Evolutionary conservation across 2,329 filamentous ascomycete genomes (phyloP).

Genomic region (Xylaria arbuscula): DNA sequence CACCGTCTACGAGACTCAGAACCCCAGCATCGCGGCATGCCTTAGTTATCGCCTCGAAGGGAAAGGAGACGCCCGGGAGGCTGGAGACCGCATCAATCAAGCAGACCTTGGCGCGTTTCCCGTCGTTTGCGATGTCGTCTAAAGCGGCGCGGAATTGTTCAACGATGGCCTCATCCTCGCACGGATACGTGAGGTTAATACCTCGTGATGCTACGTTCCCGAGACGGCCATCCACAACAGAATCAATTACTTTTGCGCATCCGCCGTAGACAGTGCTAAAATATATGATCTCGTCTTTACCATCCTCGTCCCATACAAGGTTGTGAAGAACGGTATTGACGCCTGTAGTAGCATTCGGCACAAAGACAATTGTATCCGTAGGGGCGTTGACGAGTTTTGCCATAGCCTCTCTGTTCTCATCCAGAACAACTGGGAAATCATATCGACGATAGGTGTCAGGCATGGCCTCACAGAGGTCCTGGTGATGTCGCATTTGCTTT

Average conservation of each 20-base stretch:
- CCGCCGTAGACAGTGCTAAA: slow-evolving; percentile 84
- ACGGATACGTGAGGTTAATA: slow-evolving; percentile 74
- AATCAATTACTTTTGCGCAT: slow-evolving; percentile 79
- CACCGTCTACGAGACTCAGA: slow-evolving; percentile 82
- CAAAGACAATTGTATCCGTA: slow-evolving; percentile 75
- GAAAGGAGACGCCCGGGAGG: slow-evolving; percentile 81
- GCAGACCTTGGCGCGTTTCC: slow-evolving; percentile 73
- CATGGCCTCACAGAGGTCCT: slow-evolving; percentile 72
- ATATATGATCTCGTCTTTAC: slow-evolving; percentile 81
- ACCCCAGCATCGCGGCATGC: slow-evolving; percentile 75
- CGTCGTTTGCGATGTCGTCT: slow-evolving; percentile 59
- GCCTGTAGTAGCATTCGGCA: slow-evolving; percentile 82
- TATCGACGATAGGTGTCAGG: slow-evolving; percentile 84
- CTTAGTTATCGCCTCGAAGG: slow-evolving; percentile 74
- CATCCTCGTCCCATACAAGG: slow-evolving; percentile 72
- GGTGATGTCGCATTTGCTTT: slow-evolving; percentile 69
- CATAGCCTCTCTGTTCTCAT: slow-evolving; percentile 71
- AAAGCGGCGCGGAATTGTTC: slow-evolving; percentile 70
- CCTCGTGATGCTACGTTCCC: slow-evolving; percentile 59
- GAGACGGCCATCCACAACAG: slow-evolving; percentile 72
- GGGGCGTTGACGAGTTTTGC: slow-evolving; percentile 75
- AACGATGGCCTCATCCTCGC: slow-evolving; percentile 75
- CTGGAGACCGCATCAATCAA: slow-evolving; percentile 85
- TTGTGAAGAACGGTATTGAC: slow-evolving; percentile 85
- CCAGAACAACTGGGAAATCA: slow-evolving; percentile 70